Evolutionary conservation across 148 eudicot genomes (phyloP), one percentile per base, ranked within the genome.

Genomic region (Arbutus unedo): DNA sequence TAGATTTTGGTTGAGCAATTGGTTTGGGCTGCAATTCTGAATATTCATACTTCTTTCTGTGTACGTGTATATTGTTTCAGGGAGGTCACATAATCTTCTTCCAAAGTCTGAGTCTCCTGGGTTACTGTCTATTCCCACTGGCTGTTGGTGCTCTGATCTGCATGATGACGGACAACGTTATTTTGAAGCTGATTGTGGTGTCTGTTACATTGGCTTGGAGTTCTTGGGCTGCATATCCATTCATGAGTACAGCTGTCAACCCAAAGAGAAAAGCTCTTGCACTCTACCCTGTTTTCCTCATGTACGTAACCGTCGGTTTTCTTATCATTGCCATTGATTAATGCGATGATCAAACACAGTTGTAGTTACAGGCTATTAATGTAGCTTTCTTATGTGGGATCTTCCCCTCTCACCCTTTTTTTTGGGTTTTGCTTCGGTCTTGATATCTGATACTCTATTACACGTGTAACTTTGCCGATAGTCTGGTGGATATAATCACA

Each of bases 81-180:
- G 99, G 99, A 50, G 99, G 99, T 53, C 99, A 94, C 86, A 96
- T 96, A 82, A 96, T 96, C 78, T 96, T 96, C 95, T 96, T 96
- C 91, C 99, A 96, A 84, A 94, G 98, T 85, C 83, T 96, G 78
- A 94, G 98, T 83, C 97, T 96, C 81, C 88, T 96, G 53, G 99
- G 99, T 49, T 96, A 96, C 89, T 96, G 99, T 83, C 90, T 96
- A 57, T 94, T 96, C 81, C 99, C 99, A 71, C 87, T 96, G 85
- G 99, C 90, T 49, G 68, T 96, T 41, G 99, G 99, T 72, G 99
- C 99, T 48, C 87, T 96, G 4, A 87, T 96, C 57, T 96, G 98
- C 91, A 91, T 96, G 99, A 73, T 96, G 81, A 31, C 0, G 38
- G 94, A 91, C 88, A 93, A 91, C 70, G 95, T 93, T 72, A 80